Base-by-base conservation (phyloP, 2,329 filamentous ascomycete species). In the Tolypocladium cylindrosporum region DNA sequence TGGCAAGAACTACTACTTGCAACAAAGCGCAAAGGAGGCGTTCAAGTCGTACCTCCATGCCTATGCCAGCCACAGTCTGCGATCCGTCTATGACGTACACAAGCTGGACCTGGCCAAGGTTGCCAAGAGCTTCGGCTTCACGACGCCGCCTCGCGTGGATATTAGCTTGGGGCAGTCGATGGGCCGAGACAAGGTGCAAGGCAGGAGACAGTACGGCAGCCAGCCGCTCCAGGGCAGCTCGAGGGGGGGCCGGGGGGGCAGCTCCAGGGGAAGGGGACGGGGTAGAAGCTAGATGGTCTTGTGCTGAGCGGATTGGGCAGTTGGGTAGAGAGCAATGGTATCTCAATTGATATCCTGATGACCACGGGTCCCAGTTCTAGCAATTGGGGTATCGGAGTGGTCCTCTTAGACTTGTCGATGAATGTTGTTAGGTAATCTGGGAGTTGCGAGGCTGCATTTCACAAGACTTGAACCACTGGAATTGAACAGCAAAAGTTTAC, bases 31-130 rank as follows among this genome's bases (percentile, higher is more conserved):
- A 61, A 88, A 87, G 75, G 85, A 87, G 61, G 85, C 90, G 4
- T 96, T 94, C 77, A 84, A 90, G 60, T 90, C 89, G 24, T 99
- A 99, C 72, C 82, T 99, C 31, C 91, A 97, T 72, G 93, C 94
- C 0, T 99, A 99, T 70, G 91, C 93, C 27, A 91, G 87, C 59
- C 94, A 78, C 69, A 77, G 75, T 59, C 71, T 79, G 61, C 75
- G 76, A 57, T 76, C 76, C 57, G 75, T 79, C 21, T 95, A 93
- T 68, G 89, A 95, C 68, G 87, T 95, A 60, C 83, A 92, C 72
- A 91, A 91, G 72, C 79, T 95, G 10, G 90, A 95, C 69, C 77
- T 95, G 36, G 82, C 88, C 67, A 93, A 92, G 75, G 85, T 95
- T 11, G 89, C 90, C 52, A 92, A 90, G 79, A 84, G 85, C 64